Evolutionary conservation across 257 asterid genomes (phyloP).

Genomic region (Buddleja alternifolia): DNA sequence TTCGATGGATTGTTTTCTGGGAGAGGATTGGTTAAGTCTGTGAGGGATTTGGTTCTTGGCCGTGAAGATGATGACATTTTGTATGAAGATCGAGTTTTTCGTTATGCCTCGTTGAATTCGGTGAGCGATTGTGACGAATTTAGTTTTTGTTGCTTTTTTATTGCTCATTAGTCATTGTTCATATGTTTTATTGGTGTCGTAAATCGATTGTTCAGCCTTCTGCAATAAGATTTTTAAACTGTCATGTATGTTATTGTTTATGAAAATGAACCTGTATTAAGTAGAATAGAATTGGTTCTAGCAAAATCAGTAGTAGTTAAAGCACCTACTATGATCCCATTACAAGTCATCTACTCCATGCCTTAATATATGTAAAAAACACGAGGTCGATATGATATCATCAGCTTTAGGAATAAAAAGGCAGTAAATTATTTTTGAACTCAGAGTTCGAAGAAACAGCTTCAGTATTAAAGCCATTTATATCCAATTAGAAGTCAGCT

Average conservation of each 20-base stretch:
- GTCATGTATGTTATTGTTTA: constrained; percentile 14
- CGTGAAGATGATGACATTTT: constrained; percentile 85
- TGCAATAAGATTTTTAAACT: constrained; percentile 15
- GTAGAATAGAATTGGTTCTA: constrained; percentile 15
- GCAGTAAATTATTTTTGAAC: not conserved
- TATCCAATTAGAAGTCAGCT: not conserved
- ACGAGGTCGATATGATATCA: not conserved
- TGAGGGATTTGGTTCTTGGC: constrained; percentile 74
- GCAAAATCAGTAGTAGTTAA: not conserved
- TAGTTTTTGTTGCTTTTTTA: not conserved
- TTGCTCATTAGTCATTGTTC: not conserved
- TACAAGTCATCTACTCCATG: not conserved
- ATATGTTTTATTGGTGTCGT: not conserved
- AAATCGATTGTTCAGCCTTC: not conserved
- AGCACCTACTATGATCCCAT: constrained; percentile 9
- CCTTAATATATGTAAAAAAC: not conserved
- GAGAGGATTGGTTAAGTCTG: constrained; percentile 78
- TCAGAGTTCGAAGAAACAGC: constrained; percentile 1
- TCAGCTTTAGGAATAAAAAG: constrained; percentile 3
- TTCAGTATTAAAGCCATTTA: not conserved
- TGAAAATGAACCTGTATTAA: not conserved
- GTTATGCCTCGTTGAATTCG: constrained; percentile 85
- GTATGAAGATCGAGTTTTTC: constrained; percentile 90
- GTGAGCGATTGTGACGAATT: constrained; percentile 50
- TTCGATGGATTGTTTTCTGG: constrained; percentile 53